Base-by-base conservation (phyloP, 2,329 filamentous ascomycete species). In the Macrophomina pseudophaseolina region DNA sequence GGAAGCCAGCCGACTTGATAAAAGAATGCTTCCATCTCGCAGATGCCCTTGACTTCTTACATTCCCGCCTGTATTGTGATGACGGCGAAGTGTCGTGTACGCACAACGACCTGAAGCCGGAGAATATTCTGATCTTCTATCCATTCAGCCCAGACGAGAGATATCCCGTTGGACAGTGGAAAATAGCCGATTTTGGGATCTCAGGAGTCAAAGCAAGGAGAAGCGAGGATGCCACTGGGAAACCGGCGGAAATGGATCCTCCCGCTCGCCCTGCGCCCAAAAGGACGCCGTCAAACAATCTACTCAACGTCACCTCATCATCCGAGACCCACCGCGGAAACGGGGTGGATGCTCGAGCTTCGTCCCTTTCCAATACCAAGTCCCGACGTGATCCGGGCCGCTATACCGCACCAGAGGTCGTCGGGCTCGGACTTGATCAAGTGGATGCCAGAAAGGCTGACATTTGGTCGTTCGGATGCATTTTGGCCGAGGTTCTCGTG, bases 381-480 rank as follows among this genome's bases (percentile, higher is more conserved):
- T 12, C 48, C 8, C n/a, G 30, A 9, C 48, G 48, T 12, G 23
- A 51, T 30, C 48, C 18, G n/a, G 48, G 48, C 14, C 23, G 48
- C 4, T 51, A 51, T 14, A 51, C 23, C 4, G 48, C 48, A 9
- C 48, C 48, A 3, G 48, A 51, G 48, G 48, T 51, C 3, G 23
- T 28, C 11, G 48, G 9, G 8, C 48, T 28, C 7, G 48, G 18
- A 8, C 12, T 30, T 5, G 48, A 28, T 30, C 48, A 51, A 14
- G 9, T 30, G 18, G 48, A 51, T 42, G 67, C 60, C 35, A 54
- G 65, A 33, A 64, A 58, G 64, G 67, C 65, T 7, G 67, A 69
- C 30, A 69, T 69, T n/a, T 69, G 67, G 67, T 65, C 67, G 1
- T 69, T 67, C 40, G 67, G 64, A 4, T 69, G 67, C 32, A 67